These are phyloP conservation scores for Chaetomium fimeti DNA, from an alignment of 495 filamentous ascomycete species.

Conservation along the genomic window DNA sequence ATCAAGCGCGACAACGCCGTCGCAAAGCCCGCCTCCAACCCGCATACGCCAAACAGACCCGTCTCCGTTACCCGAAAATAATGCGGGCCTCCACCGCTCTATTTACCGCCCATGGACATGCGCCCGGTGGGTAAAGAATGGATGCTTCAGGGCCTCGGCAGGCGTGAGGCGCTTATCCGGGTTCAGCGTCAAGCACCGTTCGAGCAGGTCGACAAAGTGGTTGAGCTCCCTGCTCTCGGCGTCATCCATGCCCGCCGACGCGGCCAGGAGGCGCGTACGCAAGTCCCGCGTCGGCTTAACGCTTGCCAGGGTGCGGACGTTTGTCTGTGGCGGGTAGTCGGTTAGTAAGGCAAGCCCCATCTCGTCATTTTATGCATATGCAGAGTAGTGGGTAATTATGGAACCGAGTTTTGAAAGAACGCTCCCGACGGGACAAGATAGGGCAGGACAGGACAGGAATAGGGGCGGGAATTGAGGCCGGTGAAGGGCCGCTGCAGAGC, in stretches of 20 bases:
- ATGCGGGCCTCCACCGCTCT: too few relatives aligned
- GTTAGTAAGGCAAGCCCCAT: slow-evolving; percentile 20
- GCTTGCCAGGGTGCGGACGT: slow-evolving; percentile 66
- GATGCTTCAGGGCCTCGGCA: slow-evolving; percentile 81
- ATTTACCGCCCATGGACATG: slow-evolving; percentile 1
- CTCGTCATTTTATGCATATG: too few relatives aligned
- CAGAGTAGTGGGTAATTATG: slow-evolving; percentile 9
- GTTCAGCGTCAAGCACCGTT: slow-evolving; percentile 82
- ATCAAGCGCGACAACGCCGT: background rate
- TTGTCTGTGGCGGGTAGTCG: slow-evolving; percentile 47
- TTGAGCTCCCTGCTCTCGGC: slow-evolving; percentile 74
- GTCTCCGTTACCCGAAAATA: too few relatives aligned
- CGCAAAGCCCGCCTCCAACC: background rate
- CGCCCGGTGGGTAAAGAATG: slow-evolving; percentile 56
- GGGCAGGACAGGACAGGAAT: background rate
- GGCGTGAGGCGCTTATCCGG: slow-evolving; percentile 91
- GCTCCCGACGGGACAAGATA: background rate
- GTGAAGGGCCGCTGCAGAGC: slow-evolving; percentile 2
- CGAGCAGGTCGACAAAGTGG: slow-evolving; percentile 80
- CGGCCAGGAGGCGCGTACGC: slow-evolving; percentile 69
- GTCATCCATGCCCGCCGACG: slow-evolving; percentile 70
- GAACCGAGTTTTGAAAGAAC: too few relatives aligned
- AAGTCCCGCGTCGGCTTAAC: slow-evolving; percentile 82
- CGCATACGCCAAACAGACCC: background rate
- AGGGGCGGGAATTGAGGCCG: background rate